Percentiles rank a stretch among this genome's conserved stretches.
Evolutionary conservation across 2,329 filamentous ascomycete genomes (phyloP).

Genomic region (Penicillium sclerotigenum): DNA sequence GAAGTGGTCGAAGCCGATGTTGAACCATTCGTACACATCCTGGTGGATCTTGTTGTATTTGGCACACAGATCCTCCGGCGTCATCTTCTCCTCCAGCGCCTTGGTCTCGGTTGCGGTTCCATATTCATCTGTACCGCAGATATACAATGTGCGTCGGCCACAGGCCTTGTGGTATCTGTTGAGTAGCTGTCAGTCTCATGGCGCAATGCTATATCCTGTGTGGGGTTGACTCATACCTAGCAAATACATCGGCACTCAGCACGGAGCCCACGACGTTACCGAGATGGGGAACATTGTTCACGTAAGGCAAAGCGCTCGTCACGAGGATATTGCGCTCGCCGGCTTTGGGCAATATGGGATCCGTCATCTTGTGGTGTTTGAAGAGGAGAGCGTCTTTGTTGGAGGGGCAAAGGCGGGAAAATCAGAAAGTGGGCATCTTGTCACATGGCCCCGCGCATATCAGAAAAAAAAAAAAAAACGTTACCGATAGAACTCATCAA

Average conservation of each 20-base stretch:
- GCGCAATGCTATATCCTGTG: constrained; percentile 34
- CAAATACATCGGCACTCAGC: constrained; percentile 82
- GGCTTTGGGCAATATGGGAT: constrained; percentile 59
- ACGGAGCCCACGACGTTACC: constrained; percentile 87
- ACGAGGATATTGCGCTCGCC: constrained; percentile 85
- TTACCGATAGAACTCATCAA: not conserved
- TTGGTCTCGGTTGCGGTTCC: constrained; percentile 95
- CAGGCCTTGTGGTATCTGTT: constrained; percentile 72
- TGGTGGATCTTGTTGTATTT: constrained; percentile 91
- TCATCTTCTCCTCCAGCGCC: constrained; percentile 81
- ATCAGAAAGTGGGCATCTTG: constrained; percentile 42
- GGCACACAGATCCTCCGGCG: constrained; percentile 78
- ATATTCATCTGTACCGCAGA: constrained; percentile 92
- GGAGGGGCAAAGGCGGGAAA: constrained; percentile 66
- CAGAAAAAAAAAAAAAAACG: constrained; percentile 13
- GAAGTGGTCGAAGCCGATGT: constrained; percentile 91
- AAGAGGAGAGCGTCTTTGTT: constrained; percentile 4
- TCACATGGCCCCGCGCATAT: constrained; percentile 24
- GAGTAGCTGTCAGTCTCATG: constrained; percentile 14
- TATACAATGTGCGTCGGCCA: constrained; percentile 73
- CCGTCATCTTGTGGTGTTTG: constrained; percentile 27
- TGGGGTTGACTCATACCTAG: constrained; percentile 42
- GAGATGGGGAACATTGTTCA: constrained; percentile 75
- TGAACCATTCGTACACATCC: constrained; percentile 93
- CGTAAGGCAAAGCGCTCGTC: constrained; percentile 87